Base-by-base conservation (phyloP, 1,284 basidiomycete species). In the Microbotryum lychnidis-dioicae region DNA sequence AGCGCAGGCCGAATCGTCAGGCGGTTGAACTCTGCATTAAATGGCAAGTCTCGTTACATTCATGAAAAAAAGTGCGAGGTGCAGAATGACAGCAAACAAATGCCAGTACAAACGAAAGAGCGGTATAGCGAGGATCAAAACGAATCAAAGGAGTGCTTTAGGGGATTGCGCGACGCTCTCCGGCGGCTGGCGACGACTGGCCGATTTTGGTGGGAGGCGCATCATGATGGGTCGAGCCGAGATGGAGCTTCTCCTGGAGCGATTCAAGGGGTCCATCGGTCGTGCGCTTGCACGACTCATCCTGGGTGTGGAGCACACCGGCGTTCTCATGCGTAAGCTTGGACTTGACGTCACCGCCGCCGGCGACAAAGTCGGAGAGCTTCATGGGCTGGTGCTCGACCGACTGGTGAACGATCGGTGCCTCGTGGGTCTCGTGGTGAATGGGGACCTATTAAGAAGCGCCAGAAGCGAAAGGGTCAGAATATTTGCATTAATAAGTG, bases 361-460 rank as follows among this genome's bases (percentile, higher is more conserved):
- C 64, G 2, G 60, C 27, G 18, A 61, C 57, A 47, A 68, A 68
- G 56, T 52, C 54, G 45, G 23, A 4, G 14, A 23, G 45, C 21
- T 49, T 20, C 58, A 68, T 65, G 18, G 67, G 67, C 60, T 66
- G 64, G 60, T 68, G 67, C 21, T 54, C 47, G 20, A 64, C 60
- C 5, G 51, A 54, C 16, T 60, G 51, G 56, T 68, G 67, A 5
- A 68, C 61, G 27, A 66, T 58, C 8, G 67, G 67, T 1, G 62
- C 62, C 50, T 68, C 67, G 58, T 66, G 64, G 12, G 50, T 50
- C 9, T 58, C 62, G 29, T 66, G 62, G 45, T 66, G 60, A 18
- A 61, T 48, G 20, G 65, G 65, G 7, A 65, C 56, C 50, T 18
- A 58, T 23, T 5, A 12, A 8, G 3, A 12, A 4, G n/a, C 20